A percentile compares a stretch with the other conserved stretches of the same genome.
These are phyloP conservation scores for Kodamaea sp. DNA, from an alignment of 1,139 yeast genomes.

Conservation along the genomic window DNA sequence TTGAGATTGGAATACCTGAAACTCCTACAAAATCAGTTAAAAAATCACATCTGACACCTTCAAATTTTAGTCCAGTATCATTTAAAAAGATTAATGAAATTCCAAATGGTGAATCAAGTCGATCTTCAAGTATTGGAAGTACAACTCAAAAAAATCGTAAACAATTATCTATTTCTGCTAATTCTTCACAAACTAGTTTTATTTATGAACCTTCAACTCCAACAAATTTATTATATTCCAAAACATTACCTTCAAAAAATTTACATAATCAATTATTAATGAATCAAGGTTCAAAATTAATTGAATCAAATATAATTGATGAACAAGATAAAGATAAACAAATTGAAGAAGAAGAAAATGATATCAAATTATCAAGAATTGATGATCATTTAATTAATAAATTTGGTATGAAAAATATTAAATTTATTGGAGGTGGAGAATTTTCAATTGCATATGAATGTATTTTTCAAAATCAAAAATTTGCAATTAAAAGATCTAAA, in stretches of 20 bases:
- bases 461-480: conserved; percentile 58
- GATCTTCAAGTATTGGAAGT: conserved; percentile 2
- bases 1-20: conserved; percentile 31
- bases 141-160: conserved; percentile 7
- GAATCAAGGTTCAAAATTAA: conserved; percentile 4
- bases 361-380: conserved; percentile 18
- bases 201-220: conserved; percentile 31
- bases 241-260: conserved; percentile 10
- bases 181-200: conserved; percentile 1
- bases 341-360: conserved; percentile 4
- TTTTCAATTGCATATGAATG: conserved; percentile 85
- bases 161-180: conserved; percentile 9
- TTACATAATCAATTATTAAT: conserved; percentile 15
- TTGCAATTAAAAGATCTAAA: conserved; percentile 85
- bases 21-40: conserved; percentile 44
- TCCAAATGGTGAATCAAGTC: too few relatives aligned
- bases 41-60: conserved; percentile 31
- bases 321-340: conserved; percentile 10
- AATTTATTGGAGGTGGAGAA: conserved; percentile 77
- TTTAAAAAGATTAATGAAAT: conserved; percentile 9
- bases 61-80: conserved; percentile 30
- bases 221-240: conserved; percentile 16
- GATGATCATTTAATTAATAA: conserved; percentile 63
- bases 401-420: conserved; percentile 64
- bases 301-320: neutral